Base-by-base conservation (phyloP, 768 basidiomycete genomes). In the Guyanaporus albipodus region DNA sequence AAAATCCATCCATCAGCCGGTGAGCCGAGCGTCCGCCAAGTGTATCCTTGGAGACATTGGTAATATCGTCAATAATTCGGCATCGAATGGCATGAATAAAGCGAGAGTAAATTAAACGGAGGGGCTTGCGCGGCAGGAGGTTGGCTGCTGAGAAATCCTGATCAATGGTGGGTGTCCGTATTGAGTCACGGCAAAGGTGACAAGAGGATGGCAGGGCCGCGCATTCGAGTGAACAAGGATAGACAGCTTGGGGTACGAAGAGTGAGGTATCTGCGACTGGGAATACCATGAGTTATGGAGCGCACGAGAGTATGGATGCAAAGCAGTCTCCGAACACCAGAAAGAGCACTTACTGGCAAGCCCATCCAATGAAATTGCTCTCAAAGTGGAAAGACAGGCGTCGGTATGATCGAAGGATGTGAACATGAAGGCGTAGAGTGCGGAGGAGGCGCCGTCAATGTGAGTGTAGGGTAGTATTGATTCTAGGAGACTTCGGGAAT, bases 21-120 rank as follows among this genome's bases (percentile, higher is more conserved):
- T 71, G 73, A 28, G 73, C 72, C 9, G 62, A 70, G 36, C 71
- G 67, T 35, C 60, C 60, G 32, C 48, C 43, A 23, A 58, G 53
- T 31, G 50, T 56, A 39, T 57, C 57, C 42, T 54, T 66, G n/a
- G 77, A 70, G 8, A 68, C 63, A 42, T 69, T 66, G 7, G 75
- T 70, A 34, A 88, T 68, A 58, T 82, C 77, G 44, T 81, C 74
- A 28, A 69, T 70, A 22, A 77, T 61, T 29, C 71, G 57, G 31
- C 62, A 72, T 29, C 85, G 81, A n/a, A 85, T 65, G 7, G 86
- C 85, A 28, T 77, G 73, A 51, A 85, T 68, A 56, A 89, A 86
- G 52, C 63, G 59, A n/a, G 59, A 44, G 42, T 72, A 67, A 9
- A 70, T 61, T 22, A 52, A 42, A 21, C 70, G 77, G 9, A 82